Conservation (phyloP, 2,329 filamentous ascomycete genomes). For the Chalara sp. region DNA sequence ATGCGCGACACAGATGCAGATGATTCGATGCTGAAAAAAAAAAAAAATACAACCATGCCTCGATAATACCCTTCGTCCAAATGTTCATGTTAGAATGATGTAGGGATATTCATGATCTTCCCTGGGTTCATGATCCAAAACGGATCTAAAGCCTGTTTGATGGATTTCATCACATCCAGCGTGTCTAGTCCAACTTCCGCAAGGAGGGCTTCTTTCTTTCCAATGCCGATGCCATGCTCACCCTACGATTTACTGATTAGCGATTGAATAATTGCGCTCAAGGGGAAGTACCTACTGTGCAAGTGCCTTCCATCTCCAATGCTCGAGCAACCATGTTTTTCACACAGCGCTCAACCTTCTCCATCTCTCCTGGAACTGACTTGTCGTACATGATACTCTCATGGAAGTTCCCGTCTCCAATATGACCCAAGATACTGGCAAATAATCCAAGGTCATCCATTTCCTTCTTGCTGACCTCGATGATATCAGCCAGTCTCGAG, state of each 20-base stretch:
- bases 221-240: constrained; percentile 79
- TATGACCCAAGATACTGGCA: constrained; percentile 80
- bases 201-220: constrained; percentile 74
- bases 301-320: constrained; percentile 89
- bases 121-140: constrained; percentile 87
- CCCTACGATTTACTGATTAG: constrained; percentile 36
- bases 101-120: constrained; percentile 72
- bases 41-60: too few relatives aligned
- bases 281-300: constrained; percentile 45
- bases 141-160: constrained; percentile 80
- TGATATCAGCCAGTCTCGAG: constrained; percentile 64
- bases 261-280: background rate
- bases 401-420: constrained; percentile 91
- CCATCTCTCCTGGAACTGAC: constrained; percentile 59
- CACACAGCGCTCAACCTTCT: constrained; percentile 73
- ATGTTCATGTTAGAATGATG: background rate
- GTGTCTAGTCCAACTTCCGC: constrained; percentile 77
- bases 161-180: constrained; percentile 73
- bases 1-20: too few relatives aligned
- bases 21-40: too few relatives aligned
- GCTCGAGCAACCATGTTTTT: constrained; percentile 88
- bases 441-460: constrained; percentile 82
- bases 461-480: constrained; percentile 81
- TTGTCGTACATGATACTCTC: constrained; percentile 85
- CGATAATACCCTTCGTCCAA: too few relatives aligned